Base-by-base conservation (phyloP, 192 early-diverging fungal genomes). In the Entrophospora sp. region DNA sequence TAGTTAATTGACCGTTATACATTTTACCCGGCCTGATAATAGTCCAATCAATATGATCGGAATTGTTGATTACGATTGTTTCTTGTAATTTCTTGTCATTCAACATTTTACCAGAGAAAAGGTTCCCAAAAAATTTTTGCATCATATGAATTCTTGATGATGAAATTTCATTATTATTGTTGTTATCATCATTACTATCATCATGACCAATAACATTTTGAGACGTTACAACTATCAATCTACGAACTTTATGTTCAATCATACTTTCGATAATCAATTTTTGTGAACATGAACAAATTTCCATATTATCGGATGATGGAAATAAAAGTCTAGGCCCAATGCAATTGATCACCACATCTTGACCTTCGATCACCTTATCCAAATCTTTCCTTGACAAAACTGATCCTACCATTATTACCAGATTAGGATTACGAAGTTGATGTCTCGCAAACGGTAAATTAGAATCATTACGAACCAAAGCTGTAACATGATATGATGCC, bases 281-380 rank as follows among this genome's bases (percentile, higher is more conserved):
- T 44, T 61, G 59, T 7, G 25, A 18, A 1, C 25, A 12, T 18
- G 38, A 44, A 36, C 22, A 36, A 24, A 38, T 22, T 37, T 53
- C 44, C 13, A 45, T 35, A 24, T 60, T 27, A 13, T 16, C 5
- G n/a, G n/a, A n/a, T n/a, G n/a, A n/a, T 10, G 16, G n/a, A 43
- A 18, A 38, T 34, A 38, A 52, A 16, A 27, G 30, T 20, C 58
- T 49, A 64, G 70, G 71, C 44, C 70, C 68, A 61, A 76, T 65
- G 42, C 71, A 65, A 49, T 76, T 76, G 32, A 76, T 67, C 13
- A 76, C 66, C 6, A 70, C 75, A 70, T 76, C 75, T 10, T 76
- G 70, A 1, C 66, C 69, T 48, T 76, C 75, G 10, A 76, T 64
- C 30, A 71, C 71, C 12, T 71, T 52, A 25, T 76, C 75, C 1